Evolutionary conservation across 306 rosid genomes (phyloP).

Genomic region (Rubus parviflorus): DNA sequence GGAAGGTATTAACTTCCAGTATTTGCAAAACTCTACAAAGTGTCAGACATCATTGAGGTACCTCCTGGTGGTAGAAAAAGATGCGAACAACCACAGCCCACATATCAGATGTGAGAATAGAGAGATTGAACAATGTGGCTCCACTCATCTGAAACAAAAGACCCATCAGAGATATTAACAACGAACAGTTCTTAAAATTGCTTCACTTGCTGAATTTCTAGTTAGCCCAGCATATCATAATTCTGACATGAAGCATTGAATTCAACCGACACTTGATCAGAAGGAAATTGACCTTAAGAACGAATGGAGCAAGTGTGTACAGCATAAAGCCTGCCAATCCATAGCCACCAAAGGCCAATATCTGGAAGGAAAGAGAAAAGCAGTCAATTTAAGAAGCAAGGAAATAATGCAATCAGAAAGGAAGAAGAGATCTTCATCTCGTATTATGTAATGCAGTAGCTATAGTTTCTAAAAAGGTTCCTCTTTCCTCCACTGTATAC

Average conservation of each 20-base stretch:
- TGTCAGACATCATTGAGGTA: neutral
- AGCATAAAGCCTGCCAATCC: slow-evolving; percentile 36
- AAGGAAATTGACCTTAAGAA: slow-evolving; percentile 35
- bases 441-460: neutral
- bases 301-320: slow-evolving; percentile 38
- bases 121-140: slow-evolving; percentile 42
- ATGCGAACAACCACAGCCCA: slow-evolving; percentile 41
- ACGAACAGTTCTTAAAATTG: neutral
- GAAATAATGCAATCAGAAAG: neutral
- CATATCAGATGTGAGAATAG: slow-evolving; percentile 42
- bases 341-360: slow-evolving; percentile 33
- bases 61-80: slow-evolving; percentile 36
- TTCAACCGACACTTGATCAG: neutral
- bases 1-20: neutral
- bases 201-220: neutral
- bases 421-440: neutral
- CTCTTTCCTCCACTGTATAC: neutral
- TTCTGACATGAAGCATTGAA: neutral
- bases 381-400: neutral
- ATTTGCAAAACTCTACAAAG: neutral
- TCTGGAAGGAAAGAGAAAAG: slow-evolving; percentile 10
- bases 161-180: neutral
- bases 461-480: neutral
- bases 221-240: neutral
- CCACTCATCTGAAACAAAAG: slow-evolving; percentile 34